These are phyloP conservation scores for Puccinia coronata DNA, from an alignment of 1,284 basidiomycete species.

Conservation along the genomic window DNA sequence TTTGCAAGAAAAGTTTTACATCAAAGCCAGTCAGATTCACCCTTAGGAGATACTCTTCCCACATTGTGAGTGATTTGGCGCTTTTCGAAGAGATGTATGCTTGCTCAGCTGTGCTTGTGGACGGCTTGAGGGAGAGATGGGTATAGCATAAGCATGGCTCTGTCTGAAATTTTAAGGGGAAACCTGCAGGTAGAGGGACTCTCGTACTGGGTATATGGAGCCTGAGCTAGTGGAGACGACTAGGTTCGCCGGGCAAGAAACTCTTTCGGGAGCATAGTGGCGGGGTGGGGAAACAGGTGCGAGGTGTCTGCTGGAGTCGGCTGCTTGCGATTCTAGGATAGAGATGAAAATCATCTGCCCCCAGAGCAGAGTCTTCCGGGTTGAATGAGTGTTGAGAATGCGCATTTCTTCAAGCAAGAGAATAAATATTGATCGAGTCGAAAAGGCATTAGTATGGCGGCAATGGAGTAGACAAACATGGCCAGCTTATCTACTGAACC, in stretches of 20 bases:
- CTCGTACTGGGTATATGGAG: conserved; percentile 25
- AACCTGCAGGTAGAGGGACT: neutral
- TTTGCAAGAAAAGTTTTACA: neutral
- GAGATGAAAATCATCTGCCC: neutral
- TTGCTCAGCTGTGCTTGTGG: conserved; percentile 23
- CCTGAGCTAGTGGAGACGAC: neutral
- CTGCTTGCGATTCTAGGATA: neutral
- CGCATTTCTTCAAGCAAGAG: neutral
- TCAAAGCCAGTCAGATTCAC: conserved; percentile 30
- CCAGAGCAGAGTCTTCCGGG: neutral
- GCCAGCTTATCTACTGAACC: too few relatives aligned
- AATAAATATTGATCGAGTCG: neutral
- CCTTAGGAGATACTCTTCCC: conserved; percentile 20
- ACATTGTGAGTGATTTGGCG: conserved; percentile 13
- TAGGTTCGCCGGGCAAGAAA: conserved; percentile 29
- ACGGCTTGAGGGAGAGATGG: conserved; percentile 3
- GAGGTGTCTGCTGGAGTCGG: neutral
- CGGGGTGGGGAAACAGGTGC: neutral
- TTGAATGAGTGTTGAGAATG: neutral
- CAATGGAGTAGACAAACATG: neutral
- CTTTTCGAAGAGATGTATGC: conserved; percentile 20
- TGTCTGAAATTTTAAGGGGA: neutral
- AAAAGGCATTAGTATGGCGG: neutral
- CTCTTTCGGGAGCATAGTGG: conserved; percentile 17
- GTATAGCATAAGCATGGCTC: neutral